Conservation (phyloP, 1,284 basidiomycete genomes). For the Puccinia polysora region DNA sequence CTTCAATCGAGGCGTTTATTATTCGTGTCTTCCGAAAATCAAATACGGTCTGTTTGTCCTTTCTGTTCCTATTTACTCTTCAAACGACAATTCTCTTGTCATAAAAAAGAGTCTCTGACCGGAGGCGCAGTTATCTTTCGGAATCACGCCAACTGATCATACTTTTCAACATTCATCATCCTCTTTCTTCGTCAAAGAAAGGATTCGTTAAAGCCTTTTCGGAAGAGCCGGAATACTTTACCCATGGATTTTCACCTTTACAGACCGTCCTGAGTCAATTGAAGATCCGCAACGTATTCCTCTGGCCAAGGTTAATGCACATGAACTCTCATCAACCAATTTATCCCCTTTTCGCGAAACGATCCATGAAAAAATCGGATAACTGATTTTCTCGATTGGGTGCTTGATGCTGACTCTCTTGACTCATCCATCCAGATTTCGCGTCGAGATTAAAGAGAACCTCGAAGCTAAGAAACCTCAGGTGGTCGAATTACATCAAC, state of each 20-base stretch:
- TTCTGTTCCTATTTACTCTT: background rate
- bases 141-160: slow-evolving; percentile 14
- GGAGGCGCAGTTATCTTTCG: slow-evolving; percentile 44
- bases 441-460: slow-evolving; percentile 73
- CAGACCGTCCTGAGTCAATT: slow-evolving; percentile 89
- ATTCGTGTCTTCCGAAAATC: slow-evolving; percentile 79
- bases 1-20: slow-evolving; percentile 83
- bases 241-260: slow-evolving; percentile 81
- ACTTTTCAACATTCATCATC: background rate
- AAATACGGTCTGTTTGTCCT: slow-evolving; percentile 59
- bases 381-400: background rate
- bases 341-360: background rate
- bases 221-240: slow-evolving; percentile 91
- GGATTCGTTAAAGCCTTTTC: slow-evolving; percentile 97
- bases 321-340: background rate
- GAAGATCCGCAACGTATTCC: slow-evolving; percentile 76
- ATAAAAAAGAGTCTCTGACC: background rate
- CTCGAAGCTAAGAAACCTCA: slow-evolving; percentile 79
- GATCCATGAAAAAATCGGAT: background rate
- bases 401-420: background rate
- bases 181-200: slow-evolving; percentile 53
- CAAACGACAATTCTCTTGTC: background rate
- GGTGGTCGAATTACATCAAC: slow-evolving; percentile 85
- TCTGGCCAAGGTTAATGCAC: slow-evolving; percentile 65
- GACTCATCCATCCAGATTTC: slow-evolving; percentile 68